Conservation (phyloP, 1,284 basidiomycete genomes). For the Malassezia sp. region DNA sequence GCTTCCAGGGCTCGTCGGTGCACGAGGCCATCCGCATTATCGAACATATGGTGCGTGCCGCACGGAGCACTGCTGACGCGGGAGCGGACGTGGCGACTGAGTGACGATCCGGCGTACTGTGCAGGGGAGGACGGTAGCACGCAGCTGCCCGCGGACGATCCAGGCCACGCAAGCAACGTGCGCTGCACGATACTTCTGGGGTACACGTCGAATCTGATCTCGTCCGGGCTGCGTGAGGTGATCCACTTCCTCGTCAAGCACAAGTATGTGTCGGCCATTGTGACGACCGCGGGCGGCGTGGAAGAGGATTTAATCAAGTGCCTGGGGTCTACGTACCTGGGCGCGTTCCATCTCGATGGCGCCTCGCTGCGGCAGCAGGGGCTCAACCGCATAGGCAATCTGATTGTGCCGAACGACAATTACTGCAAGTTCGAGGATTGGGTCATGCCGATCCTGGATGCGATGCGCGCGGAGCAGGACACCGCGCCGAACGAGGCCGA, state of each 20-base stretch:
- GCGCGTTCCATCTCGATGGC: slow-evolving; percentile 80
- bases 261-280: slow-evolving; percentile 75
- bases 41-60: slow-evolving; percentile 63
- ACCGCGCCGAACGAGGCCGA: slow-evolving; percentile 53
- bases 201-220: slow-evolving; percentile 97
- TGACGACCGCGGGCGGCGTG: slow-evolving; percentile 94
- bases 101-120: slow-evolving; percentile 15
- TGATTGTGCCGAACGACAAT: slow-evolving; percentile 94
- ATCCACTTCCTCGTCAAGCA: slow-evolving; percentile 88
- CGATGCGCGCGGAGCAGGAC: slow-evolving; percentile 80
- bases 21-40: slow-evolving; percentile 80
- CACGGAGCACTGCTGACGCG: not conserved
- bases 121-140: slow-evolving; percentile 17
- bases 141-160: slow-evolving; percentile 19
- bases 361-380: slow-evolving; percentile 73
- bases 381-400: slow-evolving; percentile 93
- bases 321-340: slow-evolving; percentile 79
- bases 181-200: slow-evolving; percentile 85
- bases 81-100: slow-evolving; percentile 33
- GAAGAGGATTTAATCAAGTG: slow-evolving; percentile 99
- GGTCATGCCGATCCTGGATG: slow-evolving; percentile 84
- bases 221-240: slow-evolving; percentile 86
- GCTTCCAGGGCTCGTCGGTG: slow-evolving; percentile 87
- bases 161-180: slow-evolving; percentile 49
- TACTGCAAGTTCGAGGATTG: slow-evolving; percentile 99